Evolutionary conservation across 2,329 filamentous ascomycete species (phyloP).

Genomic region (Colletotrichum sp.): DNA sequence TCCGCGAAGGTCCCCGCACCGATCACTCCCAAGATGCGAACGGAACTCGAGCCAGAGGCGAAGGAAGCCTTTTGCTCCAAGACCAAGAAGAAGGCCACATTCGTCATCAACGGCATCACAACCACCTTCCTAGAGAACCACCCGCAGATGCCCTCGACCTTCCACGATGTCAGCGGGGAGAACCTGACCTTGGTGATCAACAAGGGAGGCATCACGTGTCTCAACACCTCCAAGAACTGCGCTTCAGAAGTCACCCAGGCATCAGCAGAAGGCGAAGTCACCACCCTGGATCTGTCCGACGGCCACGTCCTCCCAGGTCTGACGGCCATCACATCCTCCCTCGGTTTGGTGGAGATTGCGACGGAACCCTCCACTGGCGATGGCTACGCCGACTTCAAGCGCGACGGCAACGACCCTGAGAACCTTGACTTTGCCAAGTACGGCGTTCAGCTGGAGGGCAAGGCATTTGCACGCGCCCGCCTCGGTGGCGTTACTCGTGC

Average conservation of each 20-base stretch:
- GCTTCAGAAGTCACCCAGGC: conserved; percentile 21
- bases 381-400: conserved; percentile 38
- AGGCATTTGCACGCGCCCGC: conserved; percentile 42
- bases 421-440: conserved; percentile 43
- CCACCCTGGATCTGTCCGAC: conserved; percentile 41
- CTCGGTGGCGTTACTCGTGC: conserved; percentile 49
- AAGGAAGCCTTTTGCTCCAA: conserved; percentile 29
- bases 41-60: conserved; percentile 23
- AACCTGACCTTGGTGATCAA: conserved; percentile 43
- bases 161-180: background rate
- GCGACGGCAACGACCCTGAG: conserved; percentile 28
- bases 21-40: conserved; percentile 25
- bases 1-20: background rate
- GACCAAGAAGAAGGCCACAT: conserved; percentile 25
- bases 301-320: conserved; percentile 54
- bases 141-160: conserved; percentile 2
- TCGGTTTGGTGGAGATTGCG: conserved; percentile 57
- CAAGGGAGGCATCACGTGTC: conserved; percentile 44
- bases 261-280: conserved; percentile 32
- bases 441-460: conserved; percentile 44
- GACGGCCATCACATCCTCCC: conserved; percentile 49
- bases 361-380: conserved; percentile 49
- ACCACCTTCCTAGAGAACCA: conserved; percentile 36
- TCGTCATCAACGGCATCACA: conserved; percentile 42
- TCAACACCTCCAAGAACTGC: conserved; percentile 23